Evolutionary conservation across 2,329 filamentous ascomycete species (phyloP), one percentile per base, ranked within the genome.

Genomic region (Purpureocillium takamizusanense): DNA sequence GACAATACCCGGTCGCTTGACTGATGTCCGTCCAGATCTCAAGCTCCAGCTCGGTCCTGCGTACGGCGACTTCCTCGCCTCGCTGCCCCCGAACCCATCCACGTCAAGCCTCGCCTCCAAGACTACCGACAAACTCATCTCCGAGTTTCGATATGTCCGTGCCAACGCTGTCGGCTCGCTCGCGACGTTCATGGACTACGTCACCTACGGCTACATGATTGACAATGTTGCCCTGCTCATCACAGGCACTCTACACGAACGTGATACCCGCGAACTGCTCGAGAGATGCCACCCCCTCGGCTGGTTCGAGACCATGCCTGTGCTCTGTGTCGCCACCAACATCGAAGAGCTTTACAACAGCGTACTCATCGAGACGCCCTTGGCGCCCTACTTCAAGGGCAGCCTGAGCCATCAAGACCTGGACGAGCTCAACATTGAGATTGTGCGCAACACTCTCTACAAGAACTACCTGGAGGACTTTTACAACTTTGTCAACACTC

Each of bases 391-490:
- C 67, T 98, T 98, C 77, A 97, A 98, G 69, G 87, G 88, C 51
- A 94, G 85, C 50, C 74, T 98, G 44, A 94, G 84, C 66, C 89
- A 95, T 62, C 88, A 95, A 61, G 92, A 98, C 59, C 74, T 98
- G 36, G 92, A 98, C 64, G 94, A 98, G 70, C 73, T 98, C 55
- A 98, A 98, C 68, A 98, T 98, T 53, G 92, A 98, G 67, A 98
- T 98, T 62, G 86, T 98, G 42, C 83, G 94, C 47, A 98, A 98
- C 66, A 98, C 89, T 1, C 72, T 98, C 28, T 98, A 97, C 74
- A 98, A 98, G 76, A 97, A 97, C 71, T 98, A 98, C 60, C 76
- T 98, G 7, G 92, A 98, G 61, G 92, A 97, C 60, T 98, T 98
- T 62, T 79, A 97, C 69, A 76, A 84, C 48, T 98, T 95, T 61